These are phyloP conservation scores for Aspergillus pseudotamarii DNA, from an alignment of 2,329 filamentous ascomycete species.

Conservation along the genomic window DNA sequence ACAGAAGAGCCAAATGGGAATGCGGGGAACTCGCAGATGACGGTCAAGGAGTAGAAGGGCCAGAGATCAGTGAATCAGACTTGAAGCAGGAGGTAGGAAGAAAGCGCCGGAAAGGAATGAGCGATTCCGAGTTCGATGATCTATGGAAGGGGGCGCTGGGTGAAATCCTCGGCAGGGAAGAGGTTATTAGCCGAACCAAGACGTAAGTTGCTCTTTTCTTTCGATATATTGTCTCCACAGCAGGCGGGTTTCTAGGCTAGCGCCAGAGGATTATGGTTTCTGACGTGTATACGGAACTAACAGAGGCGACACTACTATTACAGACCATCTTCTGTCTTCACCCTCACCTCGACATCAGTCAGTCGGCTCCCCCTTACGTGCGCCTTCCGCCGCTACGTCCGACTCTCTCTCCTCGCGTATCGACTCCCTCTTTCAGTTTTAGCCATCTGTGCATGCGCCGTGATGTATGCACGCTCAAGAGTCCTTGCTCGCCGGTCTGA, in stretches of 20 bases:
- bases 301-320: slow-evolving; percentile 72
- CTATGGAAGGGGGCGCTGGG: slow-evolving; percentile 60
- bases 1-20: slow-evolving; percentile 85
- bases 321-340: slow-evolving; percentile 70
- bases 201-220: slow-evolving; percentile 54
- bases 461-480: slow-evolving; percentile 66
- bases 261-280: slow-evolving; percentile 37
- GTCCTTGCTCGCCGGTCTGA: slow-evolving; percentile 67
- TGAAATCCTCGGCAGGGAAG: slow-evolving; percentile 58
- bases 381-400: slow-evolving; percentile 49
- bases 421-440: slow-evolving; percentile 54
- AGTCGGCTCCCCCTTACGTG: slow-evolving; percentile 80
- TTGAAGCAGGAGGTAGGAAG: slow-evolving; percentile 76
- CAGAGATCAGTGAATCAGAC: slow-evolving; percentile 69
- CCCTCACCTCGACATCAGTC: slow-evolving; percentile 84
- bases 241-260: slow-evolving; percentile 2
- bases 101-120: slow-evolving; percentile 81
- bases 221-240: slow-evolving; percentile 19
- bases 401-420: slow-evolving; percentile 54
- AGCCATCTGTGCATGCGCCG: slow-evolving; percentile 47
- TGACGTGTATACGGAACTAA: slow-evolving; percentile 72
- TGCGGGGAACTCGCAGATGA: slow-evolving; percentile 75
- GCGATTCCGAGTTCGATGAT: slow-evolving; percentile 86
- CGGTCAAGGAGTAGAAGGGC: slow-evolving; percentile 61
- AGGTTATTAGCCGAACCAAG: slow-evolving; percentile 59